phyloP scores from a whole-genome alignment of 805 yeast genomes.

The Starmerella vaccinii region DNA sequence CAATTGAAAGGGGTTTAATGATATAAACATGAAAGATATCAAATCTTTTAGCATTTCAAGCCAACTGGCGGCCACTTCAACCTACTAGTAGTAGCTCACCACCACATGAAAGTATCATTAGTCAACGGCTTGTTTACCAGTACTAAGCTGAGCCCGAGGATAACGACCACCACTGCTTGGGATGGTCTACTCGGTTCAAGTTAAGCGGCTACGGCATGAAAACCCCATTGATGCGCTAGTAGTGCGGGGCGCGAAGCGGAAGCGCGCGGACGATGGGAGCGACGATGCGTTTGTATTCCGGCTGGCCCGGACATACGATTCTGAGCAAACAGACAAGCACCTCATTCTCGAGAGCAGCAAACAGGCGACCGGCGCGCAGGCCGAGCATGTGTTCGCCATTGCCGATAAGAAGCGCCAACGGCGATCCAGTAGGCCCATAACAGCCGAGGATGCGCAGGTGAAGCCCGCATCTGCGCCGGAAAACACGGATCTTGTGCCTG shows the following conservation, averaged over 20 bases:
- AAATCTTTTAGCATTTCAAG: too few species aligned
- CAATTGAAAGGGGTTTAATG: too few species aligned
- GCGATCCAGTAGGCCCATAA: neutral
- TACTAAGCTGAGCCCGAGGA: neutral
- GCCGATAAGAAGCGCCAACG: conserved; percentile 5
- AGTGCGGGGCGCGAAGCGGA: conserved; percentile 20
- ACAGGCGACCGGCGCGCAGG: neutral
- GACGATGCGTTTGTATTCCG: conserved; percentile 20
- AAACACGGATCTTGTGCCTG: conserved; percentile 35
- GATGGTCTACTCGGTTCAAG: conserved; percentile 41
- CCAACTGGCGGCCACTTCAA: too few species aligned
- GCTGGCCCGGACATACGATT: conserved; percentile 17
- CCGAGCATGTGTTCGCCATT: neutral
- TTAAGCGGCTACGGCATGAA: conserved; percentile 76
- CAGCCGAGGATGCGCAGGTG: neutral
- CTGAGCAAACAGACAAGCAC: conserved; percentile 9
- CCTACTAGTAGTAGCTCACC: too few species aligned
- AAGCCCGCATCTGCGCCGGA: neutral
- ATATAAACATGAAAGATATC: too few species aligned
- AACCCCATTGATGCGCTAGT: conserved; percentile 77
- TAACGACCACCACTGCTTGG: neutral
- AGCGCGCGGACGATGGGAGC: conserved; percentile 15
- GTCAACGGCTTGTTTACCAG: conserved; percentile 4
- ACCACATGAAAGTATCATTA: neutral
- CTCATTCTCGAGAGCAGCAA: neutral